These are phyloP conservation scores for Onygena corvina DNA, from an alignment of 2,329 filamentous ascomycete species.

Conservation along the genomic window DNA sequence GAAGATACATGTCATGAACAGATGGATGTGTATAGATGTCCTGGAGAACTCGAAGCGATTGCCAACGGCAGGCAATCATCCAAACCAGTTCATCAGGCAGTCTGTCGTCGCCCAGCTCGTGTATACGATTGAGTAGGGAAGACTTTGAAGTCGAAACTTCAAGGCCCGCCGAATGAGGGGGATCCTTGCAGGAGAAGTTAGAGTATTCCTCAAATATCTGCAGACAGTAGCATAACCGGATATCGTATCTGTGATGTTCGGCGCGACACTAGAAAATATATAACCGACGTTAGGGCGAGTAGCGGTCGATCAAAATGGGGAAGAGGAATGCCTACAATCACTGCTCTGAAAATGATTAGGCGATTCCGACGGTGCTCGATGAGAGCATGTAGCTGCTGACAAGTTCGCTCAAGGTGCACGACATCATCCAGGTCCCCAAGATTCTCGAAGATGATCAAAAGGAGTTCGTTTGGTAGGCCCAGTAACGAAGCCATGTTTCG, in stretches of 20 bases:
- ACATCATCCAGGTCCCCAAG: slow-evolving; percentile 4
- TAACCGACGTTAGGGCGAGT: background rate
- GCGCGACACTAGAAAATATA: background rate
- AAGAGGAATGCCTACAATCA: slow-evolving; percentile 1
- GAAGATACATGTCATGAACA: slow-evolving; percentile 1
- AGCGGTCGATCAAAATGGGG: background rate
- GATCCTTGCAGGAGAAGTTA: too few relatives aligned
- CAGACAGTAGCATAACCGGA: slow-evolving; percentile 1
- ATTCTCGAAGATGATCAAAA: slow-evolving; percentile 6
- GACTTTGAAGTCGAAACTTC: too few relatives aligned
- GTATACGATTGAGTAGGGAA: too few relatives aligned
- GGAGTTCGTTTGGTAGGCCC: slow-evolving; percentile 2
- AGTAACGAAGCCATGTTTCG: background rate
- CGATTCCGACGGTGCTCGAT: slow-evolving; percentile 1
- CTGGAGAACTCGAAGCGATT: slow-evolving; percentile 9
- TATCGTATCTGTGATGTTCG: slow-evolving; percentile 2
- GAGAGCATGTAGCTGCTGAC: slow-evolving; percentile 1
- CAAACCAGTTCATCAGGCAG: slow-evolving; percentile 9
- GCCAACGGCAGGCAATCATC: slow-evolving; percentile 9
- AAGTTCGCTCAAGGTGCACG: slow-evolving; percentile 5
- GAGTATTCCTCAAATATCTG: background rate
- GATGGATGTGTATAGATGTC: slow-evolving; percentile 8
- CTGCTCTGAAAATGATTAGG: slow-evolving; percentile 7
- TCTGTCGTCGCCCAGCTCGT: background rate
- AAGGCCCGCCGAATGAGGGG: too few relatives aligned